These are phyloP conservation scores for Mortierella sp. DNA, from an alignment of 371 early-diverging fungal species.

Conservation along the genomic window DNA sequence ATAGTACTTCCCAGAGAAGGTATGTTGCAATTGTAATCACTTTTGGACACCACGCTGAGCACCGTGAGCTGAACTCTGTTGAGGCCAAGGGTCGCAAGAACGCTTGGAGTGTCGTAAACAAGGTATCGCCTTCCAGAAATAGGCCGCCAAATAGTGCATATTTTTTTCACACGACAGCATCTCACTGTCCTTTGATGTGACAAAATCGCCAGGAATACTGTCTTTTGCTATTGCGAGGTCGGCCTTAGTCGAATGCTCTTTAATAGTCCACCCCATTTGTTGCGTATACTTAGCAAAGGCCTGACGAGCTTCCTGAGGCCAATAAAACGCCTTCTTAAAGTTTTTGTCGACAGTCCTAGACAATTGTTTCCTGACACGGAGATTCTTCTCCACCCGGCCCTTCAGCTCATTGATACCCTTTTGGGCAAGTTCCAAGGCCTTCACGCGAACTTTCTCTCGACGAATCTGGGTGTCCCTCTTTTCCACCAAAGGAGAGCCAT, in stretches of 20 bases:
- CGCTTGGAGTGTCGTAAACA: background rate
- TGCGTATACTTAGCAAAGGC: background rate
- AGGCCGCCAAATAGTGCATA: conserved; percentile 1
- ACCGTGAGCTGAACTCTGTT: background rate
- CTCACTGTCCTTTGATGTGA: conserved; percentile 4
- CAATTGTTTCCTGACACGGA: background rate
- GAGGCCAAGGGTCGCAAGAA: background rate
- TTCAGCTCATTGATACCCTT: background rate
- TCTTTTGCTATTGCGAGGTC: background rate
- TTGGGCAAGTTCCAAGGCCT: background rate
- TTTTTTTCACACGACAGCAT: background rate
- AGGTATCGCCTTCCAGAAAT: background rate
- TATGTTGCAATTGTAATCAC: conserved; percentile 9
- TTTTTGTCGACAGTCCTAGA: background rate
- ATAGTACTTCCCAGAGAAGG: background rate
- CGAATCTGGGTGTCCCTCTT: background rate
- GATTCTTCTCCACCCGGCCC: background rate
- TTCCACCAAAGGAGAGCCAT: background rate
- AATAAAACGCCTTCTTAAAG: conserved; percentile 5
- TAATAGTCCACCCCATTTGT: background rate
- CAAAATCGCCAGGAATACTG: background rate
- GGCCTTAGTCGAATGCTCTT: background rate
- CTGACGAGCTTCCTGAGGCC: background rate
- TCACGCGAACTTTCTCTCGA: background rate
- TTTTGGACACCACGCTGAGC: conserved; percentile 12